These are phyloP conservation scores for Gloeophyllum trabeum DNA, from an alignment of 768 basidiomycete genomes.

Conservation along the genomic window DNA sequence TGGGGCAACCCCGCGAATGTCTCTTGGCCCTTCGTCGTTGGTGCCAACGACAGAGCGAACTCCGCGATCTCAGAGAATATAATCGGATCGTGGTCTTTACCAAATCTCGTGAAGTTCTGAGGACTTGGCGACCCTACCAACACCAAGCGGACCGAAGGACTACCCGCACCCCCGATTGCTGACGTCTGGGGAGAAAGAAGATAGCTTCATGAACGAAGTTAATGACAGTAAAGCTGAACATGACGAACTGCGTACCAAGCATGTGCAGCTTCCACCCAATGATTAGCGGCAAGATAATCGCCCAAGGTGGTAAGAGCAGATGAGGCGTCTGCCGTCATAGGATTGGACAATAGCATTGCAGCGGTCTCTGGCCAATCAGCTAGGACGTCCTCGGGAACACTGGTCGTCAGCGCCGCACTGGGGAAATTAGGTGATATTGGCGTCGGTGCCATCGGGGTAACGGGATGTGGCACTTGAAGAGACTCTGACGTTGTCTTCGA, in stretches of 20 bases:
- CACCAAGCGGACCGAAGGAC: constrained; percentile 53
- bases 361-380: constrained; percentile 78
- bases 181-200: constrained; percentile 79
- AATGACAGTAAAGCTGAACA: neutral
- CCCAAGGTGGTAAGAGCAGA: constrained; percentile 76
- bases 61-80: constrained; percentile 87
- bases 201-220: constrained; percentile 39
- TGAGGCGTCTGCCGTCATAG: constrained; percentile 55
- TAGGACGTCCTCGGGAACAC: constrained; percentile 53
- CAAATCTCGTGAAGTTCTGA: constrained; percentile 33
- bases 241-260: constrained; percentile 53
- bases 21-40: constrained; percentile 76
- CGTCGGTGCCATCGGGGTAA: constrained; percentile 27
- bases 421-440: constrained; percentile 59
- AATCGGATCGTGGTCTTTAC: constrained; percentile 61
- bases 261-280: constrained; percentile 81
- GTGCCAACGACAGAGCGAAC: constrained; percentile 74
- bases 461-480: constrained; percentile 26
- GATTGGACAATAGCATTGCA: constrained; percentile 72
- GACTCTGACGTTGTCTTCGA: constrained; percentile 23
- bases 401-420: constrained; percentile 25
- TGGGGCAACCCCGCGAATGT: constrained; percentile 72
- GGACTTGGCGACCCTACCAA: constrained; percentile 66
- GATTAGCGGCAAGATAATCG: constrained; percentile 61
- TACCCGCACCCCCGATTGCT: constrained; percentile 58